Evolutionary conservation across 345 rosid genomes (phyloP).

Genomic region (Salix arbutifolia): DNA sequence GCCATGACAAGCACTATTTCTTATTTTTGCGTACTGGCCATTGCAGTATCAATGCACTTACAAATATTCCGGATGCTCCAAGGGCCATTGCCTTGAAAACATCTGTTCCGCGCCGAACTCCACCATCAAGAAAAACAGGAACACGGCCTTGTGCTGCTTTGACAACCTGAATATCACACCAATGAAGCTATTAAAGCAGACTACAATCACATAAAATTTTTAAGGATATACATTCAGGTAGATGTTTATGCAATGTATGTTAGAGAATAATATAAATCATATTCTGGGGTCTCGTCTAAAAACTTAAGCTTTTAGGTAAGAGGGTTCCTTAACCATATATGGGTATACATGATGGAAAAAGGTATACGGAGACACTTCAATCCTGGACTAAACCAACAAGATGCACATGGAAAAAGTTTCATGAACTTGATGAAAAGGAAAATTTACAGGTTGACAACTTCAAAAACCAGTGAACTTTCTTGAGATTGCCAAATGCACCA

Average conservation of each 20-base stretch:
- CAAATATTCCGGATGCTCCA: constrained; percentile 94
- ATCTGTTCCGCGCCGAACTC: constrained; percentile 96
- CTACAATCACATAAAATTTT: no score
- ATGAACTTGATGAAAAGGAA: neutral
- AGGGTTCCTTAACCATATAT: no score
- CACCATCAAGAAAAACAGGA: constrained; percentile 94
- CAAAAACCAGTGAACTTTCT: neutral
- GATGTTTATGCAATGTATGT: no score
- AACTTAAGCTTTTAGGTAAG: no score
- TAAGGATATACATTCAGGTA: neutral
- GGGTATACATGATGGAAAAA: no score
- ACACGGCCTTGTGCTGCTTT: constrained; percentile 79
- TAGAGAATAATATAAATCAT: no score
- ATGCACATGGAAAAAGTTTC: neutral
- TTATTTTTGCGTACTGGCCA: neutral
- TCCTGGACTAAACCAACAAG: no score
- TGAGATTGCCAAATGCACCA: neutral
- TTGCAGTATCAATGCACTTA: constrained; percentile 32
- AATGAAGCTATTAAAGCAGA: neutral
- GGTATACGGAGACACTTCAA: no score
- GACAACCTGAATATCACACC: constrained; percentile 50
- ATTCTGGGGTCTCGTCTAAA: no score
- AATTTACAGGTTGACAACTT: neutral
- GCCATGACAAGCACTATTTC: neutral
- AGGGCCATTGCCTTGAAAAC: constrained; percentile 96